Percentiles rank a stretch among this genome's conserved stretches.
These are phyloP conservation scores for Jimgerdemannia lactiflua DNA, from an alignment of 192 early-diverging fungal species.

Conservation along the genomic window DNA sequence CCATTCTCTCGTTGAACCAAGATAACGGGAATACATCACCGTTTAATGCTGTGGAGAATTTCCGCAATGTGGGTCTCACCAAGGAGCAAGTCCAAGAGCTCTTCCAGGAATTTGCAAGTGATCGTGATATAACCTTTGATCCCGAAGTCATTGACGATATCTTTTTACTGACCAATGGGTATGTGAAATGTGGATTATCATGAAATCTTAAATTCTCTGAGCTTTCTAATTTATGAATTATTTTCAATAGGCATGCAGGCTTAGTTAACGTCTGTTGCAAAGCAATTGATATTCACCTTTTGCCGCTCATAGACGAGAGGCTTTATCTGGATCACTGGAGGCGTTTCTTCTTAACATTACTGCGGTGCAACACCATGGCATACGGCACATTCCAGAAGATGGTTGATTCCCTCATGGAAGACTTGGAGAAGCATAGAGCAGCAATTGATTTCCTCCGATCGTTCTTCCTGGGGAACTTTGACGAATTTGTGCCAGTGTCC, in stretches of 20 bases:
- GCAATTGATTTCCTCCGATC: slow-evolving; percentile 6
- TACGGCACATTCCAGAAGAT: slow-evolving; percentile 10
- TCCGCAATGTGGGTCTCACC: slow-evolving; percentile 25
- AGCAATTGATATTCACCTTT: background rate
- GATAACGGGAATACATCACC: slow-evolving; percentile 12
- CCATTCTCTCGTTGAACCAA: slow-evolving; percentile 23
- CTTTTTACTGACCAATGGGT: slow-evolving; percentile 22
- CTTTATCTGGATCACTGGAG: slow-evolving; percentile 6
- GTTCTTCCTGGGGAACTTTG: slow-evolving; percentile 5
- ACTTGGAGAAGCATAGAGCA: background rate
- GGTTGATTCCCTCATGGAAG: slow-evolving; percentile 3
- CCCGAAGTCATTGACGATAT: slow-evolving; percentile 22
- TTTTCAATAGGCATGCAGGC: slow-evolving; percentile 8
- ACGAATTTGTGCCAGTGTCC: too few relatives aligned
- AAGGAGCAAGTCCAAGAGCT: slow-evolving; percentile 22
- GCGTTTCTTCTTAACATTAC: background rate
- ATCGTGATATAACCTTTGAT: slow-evolving; percentile 16
- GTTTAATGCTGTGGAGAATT: slow-evolving; percentile 22
- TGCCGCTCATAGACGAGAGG: background rate
- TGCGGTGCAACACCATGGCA: background rate
- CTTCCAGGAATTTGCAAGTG: slow-evolving; percentile 19
- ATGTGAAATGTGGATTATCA: slow-evolving; percentile 6
- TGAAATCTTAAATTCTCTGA: slow-evolving; percentile 9
- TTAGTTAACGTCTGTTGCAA: slow-evolving; percentile 5
- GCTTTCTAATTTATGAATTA: slow-evolving; percentile 7